Evolutionary conservation across 2,329 filamentous ascomycete species (phyloP).

Genomic region (Aspergillus spinulosporus): DNA sequence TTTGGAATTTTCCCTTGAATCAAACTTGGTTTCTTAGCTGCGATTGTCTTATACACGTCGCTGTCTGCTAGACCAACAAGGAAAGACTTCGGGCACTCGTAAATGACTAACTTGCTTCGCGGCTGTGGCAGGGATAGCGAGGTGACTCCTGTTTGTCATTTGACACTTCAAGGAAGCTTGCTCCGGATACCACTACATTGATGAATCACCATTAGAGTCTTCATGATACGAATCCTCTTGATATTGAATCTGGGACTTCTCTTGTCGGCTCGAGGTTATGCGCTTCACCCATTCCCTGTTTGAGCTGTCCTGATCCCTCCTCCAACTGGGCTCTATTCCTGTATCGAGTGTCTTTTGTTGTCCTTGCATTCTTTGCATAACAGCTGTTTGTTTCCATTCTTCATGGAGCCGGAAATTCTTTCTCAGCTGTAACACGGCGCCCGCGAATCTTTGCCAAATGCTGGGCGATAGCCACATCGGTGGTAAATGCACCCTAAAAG

Average conservation of each 20-base stretch:
- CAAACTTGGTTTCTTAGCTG: neutral
- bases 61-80: neutral
- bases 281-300: conserved; percentile 13
- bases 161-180: conserved; percentile 22
- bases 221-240: neutral
- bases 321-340: neutral
- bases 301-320: neutral
- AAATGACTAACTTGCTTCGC: conserved; percentile 16
- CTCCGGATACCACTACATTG: conserved; percentile 20
- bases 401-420: conserved; percentile 44
- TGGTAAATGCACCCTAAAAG: conserved; percentile 43
- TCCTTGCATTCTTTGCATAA: conserved; percentile 1
- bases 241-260: neutral
- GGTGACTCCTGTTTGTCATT: conserved; percentile 13
- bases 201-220: conserved; percentile 8
- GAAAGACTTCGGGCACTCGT: conserved; percentile 14
- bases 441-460: conserved; percentile 48
- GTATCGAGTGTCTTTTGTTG: neutral
- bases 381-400: conserved; percentile 33
- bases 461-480: conserved; percentile 48
- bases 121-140: neutral
- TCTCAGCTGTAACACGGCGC: conserved; percentile 34
- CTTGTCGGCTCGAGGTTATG: neutral
- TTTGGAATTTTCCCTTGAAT: neutral
- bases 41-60: neutral